phyloP scores from a whole-genome alignment of 768 basidiomycete genomes.

The Termitomyces sp. region DNA sequence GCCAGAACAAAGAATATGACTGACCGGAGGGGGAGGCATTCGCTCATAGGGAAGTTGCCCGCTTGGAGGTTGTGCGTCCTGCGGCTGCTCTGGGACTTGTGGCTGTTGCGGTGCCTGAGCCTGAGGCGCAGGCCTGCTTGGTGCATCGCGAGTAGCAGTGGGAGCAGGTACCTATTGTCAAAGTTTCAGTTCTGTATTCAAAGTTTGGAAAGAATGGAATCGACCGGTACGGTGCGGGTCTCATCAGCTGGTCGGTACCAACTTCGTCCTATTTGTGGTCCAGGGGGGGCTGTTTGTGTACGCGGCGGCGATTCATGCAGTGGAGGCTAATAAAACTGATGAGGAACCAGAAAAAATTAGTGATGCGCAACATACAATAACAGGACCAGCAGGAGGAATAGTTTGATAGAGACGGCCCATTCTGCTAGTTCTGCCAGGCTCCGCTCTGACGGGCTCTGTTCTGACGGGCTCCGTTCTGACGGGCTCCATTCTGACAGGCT shows the following conservation, averaged over 20 bases:
- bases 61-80: conserved; percentile 2
- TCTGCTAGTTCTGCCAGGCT: too few species aligned
- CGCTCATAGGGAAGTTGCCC: conserved; percentile 29
- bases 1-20: conserved; percentile 16
- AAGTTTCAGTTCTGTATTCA: not conserved
- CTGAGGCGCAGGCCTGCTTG: conserved; percentile 5
- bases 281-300: conserved; percentile 24
- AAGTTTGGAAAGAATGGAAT: not conserved
- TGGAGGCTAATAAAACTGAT: conserved; percentile 8
- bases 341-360: not conserved
- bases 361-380: conserved; percentile 11
- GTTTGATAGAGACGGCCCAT: too few species aligned
- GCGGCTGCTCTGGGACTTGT: not conserved
- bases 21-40: conserved; percentile 52
- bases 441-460: too few species aligned
- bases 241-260: conserved; percentile 26
- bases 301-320: conserved; percentile 4
- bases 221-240: not conserved
- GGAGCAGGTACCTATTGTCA: conserved; percentile 2
- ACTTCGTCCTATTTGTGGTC: conserved; percentile 9
- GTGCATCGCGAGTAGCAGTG: conserved; percentile 15
- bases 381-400: conserved; percentile 14
- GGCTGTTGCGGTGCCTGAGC: conserved; percentile 12
- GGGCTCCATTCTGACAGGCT: too few species aligned
- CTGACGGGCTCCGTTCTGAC: too few species aligned